Conservation (phyloP, 441 rosid genomes). For the Mallotus japonicus region DNA sequence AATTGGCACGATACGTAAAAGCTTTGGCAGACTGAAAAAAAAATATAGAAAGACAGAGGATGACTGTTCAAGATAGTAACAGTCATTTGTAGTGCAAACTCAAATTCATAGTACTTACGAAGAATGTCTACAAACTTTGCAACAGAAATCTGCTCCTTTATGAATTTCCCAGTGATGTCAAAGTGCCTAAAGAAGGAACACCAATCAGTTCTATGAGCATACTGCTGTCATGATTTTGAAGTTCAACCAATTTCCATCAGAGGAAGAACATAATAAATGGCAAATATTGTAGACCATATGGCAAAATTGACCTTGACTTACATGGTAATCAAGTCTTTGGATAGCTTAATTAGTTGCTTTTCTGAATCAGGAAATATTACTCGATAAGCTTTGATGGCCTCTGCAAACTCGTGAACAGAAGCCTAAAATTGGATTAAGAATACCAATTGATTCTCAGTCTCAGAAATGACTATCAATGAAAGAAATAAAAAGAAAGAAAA, state of each 20-base stretch:
- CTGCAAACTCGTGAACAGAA: conserved; percentile 77
- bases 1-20: background rate
- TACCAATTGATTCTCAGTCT: background rate
- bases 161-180: conserved; percentile 53
- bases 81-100: background rate
- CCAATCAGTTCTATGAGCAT: conserved; percentile 13
- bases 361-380: conserved; percentile 94
- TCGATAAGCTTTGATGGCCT: conserved; percentile 87
- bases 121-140: conserved; percentile 55
- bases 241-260: conserved; percentile 1
- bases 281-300: background rate
- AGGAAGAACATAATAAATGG: background rate
- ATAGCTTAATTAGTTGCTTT: conserved; percentile 71
- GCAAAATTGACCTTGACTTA: conserved; percentile 23
- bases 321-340: conserved; percentile 67
- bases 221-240: background rate
- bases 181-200: conserved; percentile 61
- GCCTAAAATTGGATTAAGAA: conserved; percentile 38
- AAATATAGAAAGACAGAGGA: conserved; percentile 1
- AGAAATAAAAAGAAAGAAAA: background rate
- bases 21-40: background rate
- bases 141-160: conserved; percentile 56
- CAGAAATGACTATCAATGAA: background rate
- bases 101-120: conserved; percentile 51
- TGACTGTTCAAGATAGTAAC: background rate